Base-by-base conservation (phyloP, 768 basidiomycete species). In the Termitomyces sp. region DNA sequence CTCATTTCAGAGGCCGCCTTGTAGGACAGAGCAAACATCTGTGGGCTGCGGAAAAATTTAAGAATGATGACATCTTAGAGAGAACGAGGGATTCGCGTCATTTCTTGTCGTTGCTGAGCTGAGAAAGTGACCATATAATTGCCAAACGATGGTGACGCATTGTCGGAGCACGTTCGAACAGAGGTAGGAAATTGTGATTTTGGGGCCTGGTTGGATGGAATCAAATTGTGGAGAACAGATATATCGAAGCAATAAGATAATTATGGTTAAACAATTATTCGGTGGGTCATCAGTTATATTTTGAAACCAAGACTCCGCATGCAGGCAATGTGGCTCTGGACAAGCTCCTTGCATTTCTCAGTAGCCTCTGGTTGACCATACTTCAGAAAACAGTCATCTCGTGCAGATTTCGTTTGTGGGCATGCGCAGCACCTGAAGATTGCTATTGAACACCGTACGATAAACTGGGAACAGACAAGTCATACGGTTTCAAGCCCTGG, bases 261-360 rank as follows among this genome's bases (percentile, higher is more conserved):
- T 37, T 10, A 19, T 35, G 15, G 8, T 24, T 17, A 12, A 10
- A n/a, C 22, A 26, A 3, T 37, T 26, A 14, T 49, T 37, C 9
- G 7, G 5, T 26, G 24, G 5, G 24, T 7, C 35, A 40, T 6
- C 11, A 42, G 22, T 67, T 74, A 90, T 10, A 90, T 69, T 62
- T 93, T 90, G 81, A 98, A 98, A 11, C 96, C 96, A 47, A 92
- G 80, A 17, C 78, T 73, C 40, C 85, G 79, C 97, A 99, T 99
- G 75, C 97, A 99, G 12, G 86, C 82, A 49, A 93, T 75, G 62
- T 98, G 96, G 56, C 77, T 80, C 64, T 83, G 79, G 4, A 99
- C 80, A 45, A 93, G 72, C 49, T 88, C 82, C 64, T 77, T 83
- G 75, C 97, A 99, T 66, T 88, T 85, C 55, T 86, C 87, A 54